Evolutionary conservation across 2,329 filamentous ascomycete genomes (phyloP).

Genomic region (Coccinonectria pachysandricola): DNA sequence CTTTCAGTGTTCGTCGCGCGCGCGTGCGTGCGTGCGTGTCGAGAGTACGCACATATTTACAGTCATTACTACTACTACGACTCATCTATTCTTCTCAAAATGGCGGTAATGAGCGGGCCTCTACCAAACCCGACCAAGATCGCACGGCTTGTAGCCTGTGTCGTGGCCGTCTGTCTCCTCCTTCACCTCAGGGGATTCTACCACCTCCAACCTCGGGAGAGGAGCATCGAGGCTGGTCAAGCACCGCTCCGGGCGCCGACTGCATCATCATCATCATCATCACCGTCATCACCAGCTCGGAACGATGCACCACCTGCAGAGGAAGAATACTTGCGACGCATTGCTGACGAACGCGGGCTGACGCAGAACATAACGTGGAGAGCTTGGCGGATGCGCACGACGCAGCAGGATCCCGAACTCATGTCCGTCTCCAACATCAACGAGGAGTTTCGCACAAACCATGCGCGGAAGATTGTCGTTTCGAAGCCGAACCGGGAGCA

Average conservation of each 20-base stretch:
- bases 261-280: too few relatives aligned
- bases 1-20: too few relatives aligned
- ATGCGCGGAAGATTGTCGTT: conserved; percentile 19
- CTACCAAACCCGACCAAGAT: conserved; percentile 13
- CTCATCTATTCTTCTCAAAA: conserved; percentile 8
- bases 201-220: too few relatives aligned
- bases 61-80: too few relatives aligned
- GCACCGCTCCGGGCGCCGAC: too few relatives aligned
- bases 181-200: too few relatives aligned
- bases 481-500: conserved; percentile 14
- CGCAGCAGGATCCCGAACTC: conserved; percentile 18
- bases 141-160: conserved; percentile 12
- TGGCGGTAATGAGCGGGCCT: conserved; percentile 18
- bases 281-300: conserved; percentile 3
- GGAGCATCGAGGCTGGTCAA: too few relatives aligned
- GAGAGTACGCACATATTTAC: too few relatives aligned
- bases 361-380: conserved; percentile 24
- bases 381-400: conserved; percentile 23
- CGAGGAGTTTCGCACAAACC: conserved; percentile 21
- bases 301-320: conserved; percentile 17
- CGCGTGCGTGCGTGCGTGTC: too few relatives aligned
- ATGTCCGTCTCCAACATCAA: conserved; percentile 21
- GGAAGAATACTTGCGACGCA: conserved; percentile 22
- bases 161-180: conserved; percentile 18
- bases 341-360: conserved; percentile 18